Evolutionary conservation across 352 stramenopile species (phyloP), one percentile per base, ranked within the genome.

Genomic region (Globisporangium viniferum): DNA sequence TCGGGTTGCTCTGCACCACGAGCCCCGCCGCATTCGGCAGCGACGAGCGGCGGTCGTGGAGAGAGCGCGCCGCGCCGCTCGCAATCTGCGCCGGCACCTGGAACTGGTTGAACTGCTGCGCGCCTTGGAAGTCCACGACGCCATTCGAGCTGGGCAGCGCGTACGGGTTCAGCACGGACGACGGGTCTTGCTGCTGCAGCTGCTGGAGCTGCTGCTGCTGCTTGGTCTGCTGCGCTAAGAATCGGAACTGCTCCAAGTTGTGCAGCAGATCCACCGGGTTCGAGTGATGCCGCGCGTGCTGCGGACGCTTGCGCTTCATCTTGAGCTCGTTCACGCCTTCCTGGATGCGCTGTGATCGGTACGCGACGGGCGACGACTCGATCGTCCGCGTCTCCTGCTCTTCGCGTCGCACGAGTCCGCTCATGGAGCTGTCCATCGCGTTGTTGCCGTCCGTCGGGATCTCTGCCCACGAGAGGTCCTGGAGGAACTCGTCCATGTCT

Each of bases 201-300:
- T 80, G 76, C n/a, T 81, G 75, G n/a, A 84, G 79, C 29, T 80
- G 74, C 24, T 74, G 74, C 64, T 75, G 73, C 60, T 83, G 71
- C 54, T 89, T 86, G 33, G 76, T 85, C 57, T 90, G 79, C 66
- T 90, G 79, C 20, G 82, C 79, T 36, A 92, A 65, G 3, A 88
- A 66, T 10, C 82, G 82, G 73, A 92, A 89, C 62, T 91, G 82
- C 66, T 92, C 84, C 39, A 92, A 62, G 54, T 92, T 92, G 64
- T 92, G 78, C 20, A 92, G 76, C 66, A 92, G 44, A 57, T 90
- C 82, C n/a, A 92, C 83, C 7, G 85, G 85, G 64, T 91, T 93
- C 60, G 85, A 91, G 77, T 90, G 82, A 65, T 88, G 78, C 3
- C 85, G 78, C 62, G 75, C 71, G 68, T 93, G 85, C 59, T 85